phyloP scores from a whole-genome alignment of 441 rosid species.

The Raphanus hybrid region DNA sequence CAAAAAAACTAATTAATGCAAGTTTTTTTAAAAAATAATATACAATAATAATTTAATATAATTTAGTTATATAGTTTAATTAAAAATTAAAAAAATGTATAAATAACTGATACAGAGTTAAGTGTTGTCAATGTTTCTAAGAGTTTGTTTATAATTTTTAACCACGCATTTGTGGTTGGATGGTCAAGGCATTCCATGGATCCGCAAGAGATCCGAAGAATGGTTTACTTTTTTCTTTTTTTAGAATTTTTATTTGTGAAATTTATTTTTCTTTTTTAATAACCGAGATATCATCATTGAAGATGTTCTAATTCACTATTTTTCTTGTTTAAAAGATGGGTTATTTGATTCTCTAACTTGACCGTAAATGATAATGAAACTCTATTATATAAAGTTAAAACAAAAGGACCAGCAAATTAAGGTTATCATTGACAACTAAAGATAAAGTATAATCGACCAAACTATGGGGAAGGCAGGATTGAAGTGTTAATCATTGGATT shows the following conservation, averaged over 20 bases:
- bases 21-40: not conserved
- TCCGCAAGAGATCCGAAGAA: too few species aligned
- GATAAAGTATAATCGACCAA: conserved; percentile 23
- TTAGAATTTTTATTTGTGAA: not conserved
- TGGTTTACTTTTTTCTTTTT: too few species aligned
- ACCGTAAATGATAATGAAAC: not conserved
- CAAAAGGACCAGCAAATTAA: conserved; percentile 22
- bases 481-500: conserved; percentile 28
- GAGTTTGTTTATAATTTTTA: too few species aligned
- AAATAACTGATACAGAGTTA: not conserved
- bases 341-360: not conserved
- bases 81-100: not conserved
- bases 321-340: not conserved
- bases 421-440: not conserved
- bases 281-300: not conserved
- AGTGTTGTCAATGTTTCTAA: not conserved
- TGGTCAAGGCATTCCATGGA: too few species aligned
- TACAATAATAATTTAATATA: not conserved
- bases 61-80: not conserved
- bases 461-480: conserved; percentile 30
- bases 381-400: not conserved
- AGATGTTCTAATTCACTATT: not conserved
- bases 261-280: not conserved
- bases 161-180: too few species aligned
- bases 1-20: not conserved